Conservation (phyloP, 2,329 filamentous ascomycete genomes). For the Acrodontium crateriforme region DNA sequence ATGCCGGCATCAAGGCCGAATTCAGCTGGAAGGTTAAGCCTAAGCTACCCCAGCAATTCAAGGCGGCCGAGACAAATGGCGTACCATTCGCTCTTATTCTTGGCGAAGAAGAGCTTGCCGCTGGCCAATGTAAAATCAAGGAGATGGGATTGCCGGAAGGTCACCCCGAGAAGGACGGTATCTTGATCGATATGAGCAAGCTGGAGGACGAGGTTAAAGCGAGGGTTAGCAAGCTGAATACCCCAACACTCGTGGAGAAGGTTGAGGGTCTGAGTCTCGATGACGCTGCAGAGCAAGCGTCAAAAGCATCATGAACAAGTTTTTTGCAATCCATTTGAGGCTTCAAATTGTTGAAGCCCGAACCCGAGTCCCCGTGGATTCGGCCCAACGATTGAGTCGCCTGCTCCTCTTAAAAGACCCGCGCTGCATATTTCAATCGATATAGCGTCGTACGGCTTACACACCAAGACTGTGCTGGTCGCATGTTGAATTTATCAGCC, state of each 20-base stretch:
- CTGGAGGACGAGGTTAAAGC: conserved; percentile 50
- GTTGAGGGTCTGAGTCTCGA: conserved; percentile 12
- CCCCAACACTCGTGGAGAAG: conserved; percentile 7
- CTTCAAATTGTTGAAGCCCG: too few relatives aligned
- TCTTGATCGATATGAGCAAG: conserved; percentile 52
- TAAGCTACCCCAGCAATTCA: conserved; percentile 80
- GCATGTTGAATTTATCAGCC: too few relatives aligned
- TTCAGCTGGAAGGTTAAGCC: conserved; percentile 85
- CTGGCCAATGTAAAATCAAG: conserved; percentile 80
- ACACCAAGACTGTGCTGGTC: too few relatives aligned
- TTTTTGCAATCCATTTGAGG: too few relatives aligned
- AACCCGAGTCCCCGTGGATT: too few relatives aligned
- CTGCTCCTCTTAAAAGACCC: too few relatives aligned
- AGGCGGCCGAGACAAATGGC: conserved; percentile 65
- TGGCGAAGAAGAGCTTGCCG: conserved; percentile 75
- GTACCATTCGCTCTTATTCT: conserved; percentile 81
- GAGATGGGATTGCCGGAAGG: conserved; percentile 64
- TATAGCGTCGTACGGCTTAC: too few relatives aligned
- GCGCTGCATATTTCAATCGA: too few relatives aligned
- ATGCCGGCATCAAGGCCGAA: conserved; percentile 81
- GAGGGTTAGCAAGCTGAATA: conserved; percentile 23
- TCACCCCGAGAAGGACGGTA: conserved; percentile 81
- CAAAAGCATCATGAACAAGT: too few relatives aligned
- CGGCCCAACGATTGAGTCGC: too few relatives aligned
- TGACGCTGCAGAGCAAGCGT: conserved; percentile 9